phyloP scores from a whole-genome alignment of 306 rosid genomes.

The Quercus robur region DNA sequence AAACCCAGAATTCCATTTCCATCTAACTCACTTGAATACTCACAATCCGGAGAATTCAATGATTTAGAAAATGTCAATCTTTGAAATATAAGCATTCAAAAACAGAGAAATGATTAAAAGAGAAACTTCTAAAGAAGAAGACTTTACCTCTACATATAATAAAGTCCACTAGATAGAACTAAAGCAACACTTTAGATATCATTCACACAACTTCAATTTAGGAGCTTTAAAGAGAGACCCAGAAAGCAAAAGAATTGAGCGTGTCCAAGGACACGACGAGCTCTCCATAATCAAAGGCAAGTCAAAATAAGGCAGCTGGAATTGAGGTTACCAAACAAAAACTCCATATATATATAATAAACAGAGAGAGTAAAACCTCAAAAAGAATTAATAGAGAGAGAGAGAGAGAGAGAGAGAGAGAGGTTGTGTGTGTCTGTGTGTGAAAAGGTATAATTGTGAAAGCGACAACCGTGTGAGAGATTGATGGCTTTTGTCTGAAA shows the following conservation, averaged over 20 bases:
- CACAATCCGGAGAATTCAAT: background rate
- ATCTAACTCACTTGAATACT: background rate
- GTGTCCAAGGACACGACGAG: slow-evolving; percentile 28
- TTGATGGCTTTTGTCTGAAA: slow-evolving; percentile 13
- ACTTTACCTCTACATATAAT: slow-evolving; percentile 25
- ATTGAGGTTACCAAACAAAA: slow-evolving; percentile 46
- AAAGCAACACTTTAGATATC: background rate
- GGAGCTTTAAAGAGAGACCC: slow-evolving; percentile 1
- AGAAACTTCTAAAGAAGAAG: background rate
- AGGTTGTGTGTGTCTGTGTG: background rate
- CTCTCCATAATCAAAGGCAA: slow-evolving; percentile 39
- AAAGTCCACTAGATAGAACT: background rate
- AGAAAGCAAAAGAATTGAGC: slow-evolving; percentile 8
- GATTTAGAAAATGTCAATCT: background rate
- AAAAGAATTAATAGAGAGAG: background rate
- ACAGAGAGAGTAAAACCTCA: background rate
- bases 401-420: background rate
- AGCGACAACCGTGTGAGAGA: slow-evolving; percentile 10
- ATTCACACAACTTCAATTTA: background rate
- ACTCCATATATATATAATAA: background rate
- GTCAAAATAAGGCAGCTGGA: slow-evolving; percentile 49
- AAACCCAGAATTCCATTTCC: slow-evolving; percentile 14
- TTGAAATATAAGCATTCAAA: background rate
- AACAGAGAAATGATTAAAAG: background rate
- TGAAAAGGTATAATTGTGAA: slow-evolving; percentile 4